A percentile compares a stretch with the other conserved stretches of the same genome.
These are phyloP conservation scores for Rhizophora apiculata DNA, from an alignment of 345 rosid genomes.

Conservation along the genomic window DNA sequence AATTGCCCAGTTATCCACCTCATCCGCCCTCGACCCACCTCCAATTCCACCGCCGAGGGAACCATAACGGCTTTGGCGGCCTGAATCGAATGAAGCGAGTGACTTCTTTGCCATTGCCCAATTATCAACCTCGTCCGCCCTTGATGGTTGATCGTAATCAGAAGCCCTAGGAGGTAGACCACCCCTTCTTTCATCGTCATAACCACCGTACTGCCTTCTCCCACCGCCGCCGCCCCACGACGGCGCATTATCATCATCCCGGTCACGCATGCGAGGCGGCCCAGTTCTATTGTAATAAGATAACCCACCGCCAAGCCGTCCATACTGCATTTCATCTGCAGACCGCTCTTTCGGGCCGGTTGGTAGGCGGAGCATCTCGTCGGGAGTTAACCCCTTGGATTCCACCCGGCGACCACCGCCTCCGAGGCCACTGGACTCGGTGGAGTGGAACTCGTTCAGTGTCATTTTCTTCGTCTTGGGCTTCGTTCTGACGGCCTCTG, in stretches of 20 bases:
- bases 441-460: constrained; percentile 52
- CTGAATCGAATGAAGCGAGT: constrained; percentile 50
- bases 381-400: constrained; percentile 55
- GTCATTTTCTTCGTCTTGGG: constrained; percentile 84
- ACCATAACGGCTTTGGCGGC: constrained; percentile 54
- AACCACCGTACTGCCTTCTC: constrained; percentile 70
- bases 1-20: constrained; percentile 67
- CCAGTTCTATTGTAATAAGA: constrained; percentile 54
- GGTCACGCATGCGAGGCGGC: constrained; percentile 38
- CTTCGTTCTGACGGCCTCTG: constrained; percentile 61
- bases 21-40: constrained; percentile 72
- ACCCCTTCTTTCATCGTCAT: constrained; percentile 74
- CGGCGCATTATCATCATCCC: constrained; percentile 47
- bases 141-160: constrained; percentile 71
- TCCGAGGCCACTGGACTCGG: constrained; percentile 19
- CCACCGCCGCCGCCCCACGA: constrained; percentile 56
- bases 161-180: constrained; percentile 72
- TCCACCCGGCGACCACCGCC: constrained; percentile 8
- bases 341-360: constrained; percentile 94
- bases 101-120: constrained; percentile 76
- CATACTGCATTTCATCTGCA: constrained; percentile 78
- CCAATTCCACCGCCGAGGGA: constrained; percentile 42
- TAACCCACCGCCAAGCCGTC: constrained; percentile 83
- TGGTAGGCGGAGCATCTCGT: constrained; percentile 80
- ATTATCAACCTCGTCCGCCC: constrained; percentile 90